These are phyloP conservation scores for Quercus engelmannii DNA, from an alignment of 306 rosid genomes.

Conservation along the genomic window DNA sequence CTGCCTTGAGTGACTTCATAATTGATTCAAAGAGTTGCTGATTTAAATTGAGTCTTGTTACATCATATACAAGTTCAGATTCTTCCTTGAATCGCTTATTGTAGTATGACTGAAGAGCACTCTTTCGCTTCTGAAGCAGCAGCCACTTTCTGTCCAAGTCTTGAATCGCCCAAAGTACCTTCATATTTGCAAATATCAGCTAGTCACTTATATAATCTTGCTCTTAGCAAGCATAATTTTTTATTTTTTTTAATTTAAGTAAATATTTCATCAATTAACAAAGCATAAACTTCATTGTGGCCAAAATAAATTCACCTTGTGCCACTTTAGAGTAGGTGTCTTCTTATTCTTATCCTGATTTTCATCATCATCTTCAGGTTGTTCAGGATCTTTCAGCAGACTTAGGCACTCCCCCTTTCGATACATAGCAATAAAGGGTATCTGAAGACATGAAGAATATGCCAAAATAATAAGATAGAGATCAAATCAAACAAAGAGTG, in stretches of 20 bases:
- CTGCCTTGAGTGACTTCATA: constrained; percentile 82
- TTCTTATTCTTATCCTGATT: constrained; percentile 56
- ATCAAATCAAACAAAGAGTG: constrained; percentile 12
- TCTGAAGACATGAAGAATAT: constrained; percentile 36
- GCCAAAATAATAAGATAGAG: constrained; percentile 16
- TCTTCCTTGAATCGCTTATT: constrained; percentile 83
- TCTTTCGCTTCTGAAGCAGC: constrained; percentile 89
- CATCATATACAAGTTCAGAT: constrained; percentile 73
- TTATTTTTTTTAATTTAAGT: no score
- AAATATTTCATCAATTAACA: neutral
- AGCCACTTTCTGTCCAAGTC: constrained; percentile 94
- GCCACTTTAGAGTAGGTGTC: constrained; percentile 79
- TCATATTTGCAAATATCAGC: constrained; percentile 18
- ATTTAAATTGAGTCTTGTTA: constrained; percentile 65
- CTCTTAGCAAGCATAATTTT: neutral
- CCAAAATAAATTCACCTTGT: constrained; percentile 55
- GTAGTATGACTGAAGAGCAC: constrained; percentile 75
- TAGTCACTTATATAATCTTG: constrained; percentile 6
- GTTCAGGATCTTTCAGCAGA: constrained; percentile 69
- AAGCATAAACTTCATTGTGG: no score
- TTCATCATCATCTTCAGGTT: constrained; percentile 43
- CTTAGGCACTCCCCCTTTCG: constrained; percentile 90
- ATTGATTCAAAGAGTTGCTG: constrained; percentile 79
- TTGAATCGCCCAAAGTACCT: constrained; percentile 94
- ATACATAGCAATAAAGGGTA: constrained; percentile 88